phyloP scores from a whole-genome alignment of 257 asterid species.

The Jacaranda copaia region DNA sequence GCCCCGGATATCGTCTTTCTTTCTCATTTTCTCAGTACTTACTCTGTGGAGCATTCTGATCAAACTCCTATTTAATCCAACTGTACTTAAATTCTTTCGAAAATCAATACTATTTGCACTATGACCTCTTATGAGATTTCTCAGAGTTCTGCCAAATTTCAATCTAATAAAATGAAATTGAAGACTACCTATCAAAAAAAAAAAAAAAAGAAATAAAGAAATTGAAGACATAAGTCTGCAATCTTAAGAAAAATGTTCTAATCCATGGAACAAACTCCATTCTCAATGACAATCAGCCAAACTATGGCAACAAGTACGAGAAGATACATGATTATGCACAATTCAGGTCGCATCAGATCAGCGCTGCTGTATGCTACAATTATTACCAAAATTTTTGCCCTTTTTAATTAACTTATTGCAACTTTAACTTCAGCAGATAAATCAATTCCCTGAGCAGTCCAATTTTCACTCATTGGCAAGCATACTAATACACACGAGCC shows the following conservation, averaged over 20 bases:
- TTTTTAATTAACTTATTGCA: slow-evolving; percentile 39
- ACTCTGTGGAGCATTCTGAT: neutral
- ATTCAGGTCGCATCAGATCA: slow-evolving; percentile 36
- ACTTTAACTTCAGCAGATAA: slow-evolving; percentile 31
- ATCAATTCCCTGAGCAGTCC: slow-evolving; percentile 26
- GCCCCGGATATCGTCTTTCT: neutral
- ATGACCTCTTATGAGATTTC: neutral
- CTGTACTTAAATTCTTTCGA: no score
- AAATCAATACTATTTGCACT: neutral
- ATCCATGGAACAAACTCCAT: neutral
- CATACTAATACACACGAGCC: slow-evolving; percentile 79
- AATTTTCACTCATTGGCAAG: slow-evolving; percentile 22
- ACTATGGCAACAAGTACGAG: neutral
- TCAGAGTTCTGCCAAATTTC: neutral
- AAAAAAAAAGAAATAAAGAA: neutral
- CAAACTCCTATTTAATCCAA: neutral
- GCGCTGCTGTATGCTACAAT: slow-evolving; percentile 32
- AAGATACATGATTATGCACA: slow-evolving; percentile 7
- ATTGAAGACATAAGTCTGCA: no score
- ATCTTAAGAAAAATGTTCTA: no score
- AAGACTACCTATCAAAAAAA: no score
- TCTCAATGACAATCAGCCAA: neutral
- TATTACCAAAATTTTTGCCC: slow-evolving; percentile 42
- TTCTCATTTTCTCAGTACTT: neutral
- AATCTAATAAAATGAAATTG: no score